A percentile compares a stretch with the other conserved stretches of the same genome.
Conservation (phyloP, 352 stramenopile species). For the Plasmopara viticola region DNA sequence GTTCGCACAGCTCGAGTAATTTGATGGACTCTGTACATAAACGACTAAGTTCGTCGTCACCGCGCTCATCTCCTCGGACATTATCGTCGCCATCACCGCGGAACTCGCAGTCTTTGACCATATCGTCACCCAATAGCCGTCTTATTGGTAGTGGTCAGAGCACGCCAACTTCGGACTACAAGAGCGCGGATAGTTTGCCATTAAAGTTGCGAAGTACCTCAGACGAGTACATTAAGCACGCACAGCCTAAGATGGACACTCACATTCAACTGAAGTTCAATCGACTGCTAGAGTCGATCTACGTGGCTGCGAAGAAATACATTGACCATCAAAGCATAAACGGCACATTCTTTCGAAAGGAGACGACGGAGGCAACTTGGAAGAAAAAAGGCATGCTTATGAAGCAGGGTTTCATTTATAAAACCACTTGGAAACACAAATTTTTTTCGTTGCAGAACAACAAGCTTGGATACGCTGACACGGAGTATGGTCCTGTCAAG, state of each 20-base stretch:
- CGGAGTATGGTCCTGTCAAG: slow-evolving; percentile 77
- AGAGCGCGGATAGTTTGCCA: slow-evolving; percentile 50
- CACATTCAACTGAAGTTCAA: slow-evolving; percentile 84
- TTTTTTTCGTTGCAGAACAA: slow-evolving; percentile 86
- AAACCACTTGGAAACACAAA: slow-evolving; percentile 86
- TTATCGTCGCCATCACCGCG: slow-evolving; percentile 56
- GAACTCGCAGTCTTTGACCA: slow-evolving; percentile 56
- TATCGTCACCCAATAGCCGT: slow-evolving; percentile 67
- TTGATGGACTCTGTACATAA: slow-evolving; percentile 80
- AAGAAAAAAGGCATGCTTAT: slow-evolving; percentile 86
- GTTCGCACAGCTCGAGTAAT: slow-evolving; percentile 81
- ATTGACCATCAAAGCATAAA: slow-evolving; percentile 65
- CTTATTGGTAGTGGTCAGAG: slow-evolving; percentile 54
- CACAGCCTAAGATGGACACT: slow-evolving; percentile 80
- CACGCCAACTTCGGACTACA: slow-evolving; percentile 58
- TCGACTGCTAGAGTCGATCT: slow-evolving; percentile 76
- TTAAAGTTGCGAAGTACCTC: slow-evolving; percentile 67
- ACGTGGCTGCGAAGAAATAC: slow-evolving; percentile 79
- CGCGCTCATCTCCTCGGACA: slow-evolving; percentile 53
- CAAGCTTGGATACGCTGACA: slow-evolving; percentile 77
- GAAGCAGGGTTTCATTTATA: slow-evolving; percentile 88
- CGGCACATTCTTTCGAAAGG: slow-evolving; percentile 58
- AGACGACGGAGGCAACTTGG: slow-evolving; percentile 73
- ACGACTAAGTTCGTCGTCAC: slow-evolving; percentile 62
- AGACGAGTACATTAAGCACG: slow-evolving; percentile 65